Evolutionary conservation across 2,329 filamentous ascomycete species (phyloP).

Genomic region (Xylariaceae sp.): DNA sequence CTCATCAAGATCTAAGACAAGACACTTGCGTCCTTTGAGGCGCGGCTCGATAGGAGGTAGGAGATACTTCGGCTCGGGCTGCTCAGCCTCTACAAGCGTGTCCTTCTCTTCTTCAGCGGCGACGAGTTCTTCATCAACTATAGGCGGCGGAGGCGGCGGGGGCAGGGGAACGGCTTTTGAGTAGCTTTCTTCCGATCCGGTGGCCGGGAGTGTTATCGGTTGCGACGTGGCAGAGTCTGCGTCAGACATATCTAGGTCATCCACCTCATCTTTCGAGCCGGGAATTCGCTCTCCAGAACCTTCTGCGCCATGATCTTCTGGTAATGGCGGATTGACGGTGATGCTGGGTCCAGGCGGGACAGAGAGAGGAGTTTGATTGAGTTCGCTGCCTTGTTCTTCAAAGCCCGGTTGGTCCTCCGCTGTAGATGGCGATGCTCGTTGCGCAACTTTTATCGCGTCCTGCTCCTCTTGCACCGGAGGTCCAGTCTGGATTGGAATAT

Average conservation of each 20-base stretch:
- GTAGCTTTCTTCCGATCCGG: slow-evolving; percentile 36
- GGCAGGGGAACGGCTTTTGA: slow-evolving; percentile 42
- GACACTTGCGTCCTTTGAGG: slow-evolving; percentile 82
- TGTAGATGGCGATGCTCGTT: slow-evolving; percentile 42
- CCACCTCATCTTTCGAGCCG: slow-evolving; percentile 44
- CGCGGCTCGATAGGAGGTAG: slow-evolving; percentile 76
- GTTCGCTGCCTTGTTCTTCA: slow-evolving; percentile 40
- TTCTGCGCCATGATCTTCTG: slow-evolving; percentile 33
- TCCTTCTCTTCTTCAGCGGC: slow-evolving; percentile 37
- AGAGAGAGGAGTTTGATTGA: slow-evolving; percentile 40
- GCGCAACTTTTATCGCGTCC: slow-evolving; percentile 36
- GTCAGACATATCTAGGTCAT: slow-evolving; percentile 65
- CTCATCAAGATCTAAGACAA: slow-evolving; percentile 93
- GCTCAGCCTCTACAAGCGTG: slow-evolving; percentile 41
- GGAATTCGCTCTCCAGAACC: slow-evolving; percentile 31
- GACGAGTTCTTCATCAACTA: slow-evolving; percentile 28
- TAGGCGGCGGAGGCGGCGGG: slow-evolving; percentile 42
- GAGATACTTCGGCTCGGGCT: slow-evolving; percentile 56
- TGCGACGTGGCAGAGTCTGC: slow-evolving; percentile 46
- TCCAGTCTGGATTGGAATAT: slow-evolving; percentile 28
- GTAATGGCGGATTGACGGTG: slow-evolving; percentile 37
- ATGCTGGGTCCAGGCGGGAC: slow-evolving; percentile 36
- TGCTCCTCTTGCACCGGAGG: slow-evolving; percentile 31
- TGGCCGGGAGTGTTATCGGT: slow-evolving; percentile 34
- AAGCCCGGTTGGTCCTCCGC: slow-evolving; percentile 42